Percentiles rank a stretch among this genome's conserved stretches.
These are phyloP conservation scores for Reticulomyxa filosa DNA, from an alignment of 78 protist genomes.

Conservation along the genomic window DNA sequence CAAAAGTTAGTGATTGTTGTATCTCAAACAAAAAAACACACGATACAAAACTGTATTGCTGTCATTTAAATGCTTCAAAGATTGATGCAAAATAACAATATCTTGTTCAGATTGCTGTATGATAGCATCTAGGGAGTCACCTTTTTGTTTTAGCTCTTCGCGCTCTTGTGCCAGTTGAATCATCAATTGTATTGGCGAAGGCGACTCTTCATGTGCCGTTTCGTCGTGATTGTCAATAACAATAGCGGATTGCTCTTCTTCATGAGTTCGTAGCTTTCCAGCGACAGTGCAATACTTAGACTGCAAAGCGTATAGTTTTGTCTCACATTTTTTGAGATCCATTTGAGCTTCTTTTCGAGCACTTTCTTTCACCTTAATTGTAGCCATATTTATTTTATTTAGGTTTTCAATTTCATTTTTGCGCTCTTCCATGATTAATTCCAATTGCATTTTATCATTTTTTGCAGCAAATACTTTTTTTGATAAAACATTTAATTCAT, in stretches of 20 bases:
- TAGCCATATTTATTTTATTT: too few species aligned
- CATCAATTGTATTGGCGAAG: neutral
- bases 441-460: too few species aligned
- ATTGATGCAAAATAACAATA: neutral
- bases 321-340: neutral
- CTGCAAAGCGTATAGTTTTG: neutral
- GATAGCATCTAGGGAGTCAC: neutral
- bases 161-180: slow-evolving; percentile 1
- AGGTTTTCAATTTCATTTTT: too few species aligned
- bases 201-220: too few species aligned
- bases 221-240: too few species aligned
- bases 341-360: neutral
- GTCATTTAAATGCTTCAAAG: neutral
- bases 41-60: too few species aligned
- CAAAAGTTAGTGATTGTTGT: too few species aligned
- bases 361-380: neutral
- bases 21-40: too few species aligned
- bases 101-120: neutral
- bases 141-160: neutral
- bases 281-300: neutral
- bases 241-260: neutral
- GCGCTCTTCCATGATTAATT: too few species aligned
- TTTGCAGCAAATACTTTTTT: too few species aligned
- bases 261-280: neutral
- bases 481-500: too few species aligned